These are phyloP conservation scores for Calcarisporium arbuscula DNA, from an alignment of 2,329 filamentous ascomycete genomes.

Conservation along the genomic window DNA sequence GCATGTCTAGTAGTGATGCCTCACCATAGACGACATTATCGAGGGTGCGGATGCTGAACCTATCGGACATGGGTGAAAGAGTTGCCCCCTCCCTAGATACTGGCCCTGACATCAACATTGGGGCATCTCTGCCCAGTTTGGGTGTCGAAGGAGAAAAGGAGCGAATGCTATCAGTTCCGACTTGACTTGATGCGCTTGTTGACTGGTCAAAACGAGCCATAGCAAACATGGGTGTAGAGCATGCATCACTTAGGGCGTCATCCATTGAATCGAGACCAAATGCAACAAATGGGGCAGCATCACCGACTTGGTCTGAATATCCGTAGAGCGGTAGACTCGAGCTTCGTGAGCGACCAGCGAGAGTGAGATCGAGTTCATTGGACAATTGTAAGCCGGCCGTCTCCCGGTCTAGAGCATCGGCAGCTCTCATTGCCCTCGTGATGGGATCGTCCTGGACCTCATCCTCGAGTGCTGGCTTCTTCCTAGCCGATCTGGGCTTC, in stretches of 20 bases:
- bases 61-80: slow-evolving; percentile 26
- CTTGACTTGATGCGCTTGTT: too few species aligned
- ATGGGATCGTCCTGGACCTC: slow-evolving; percentile 42
- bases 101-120: slow-evolving; percentile 9
- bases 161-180: too few species aligned
- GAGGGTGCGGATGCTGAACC: slow-evolving; percentile 24
- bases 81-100: slow-evolving; percentile 15
- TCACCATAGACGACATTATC: slow-evolving; percentile 34
- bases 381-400: slow-evolving; percentile 48
- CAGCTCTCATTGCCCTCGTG: slow-evolving; percentile 50
- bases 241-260: slow-evolving; percentile 10
- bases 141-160: slow-evolving; percentile 14
- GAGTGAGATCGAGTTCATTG: slow-evolving; percentile 41
- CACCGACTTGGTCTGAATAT: slow-evolving; percentile 35
- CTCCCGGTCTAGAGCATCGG: slow-evolving; percentile 49
- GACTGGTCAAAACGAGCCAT: slow-evolving; percentile 22
- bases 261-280: slow-evolving; percentile 32
- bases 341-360: slow-evolving; percentile 35
- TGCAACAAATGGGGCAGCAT: slow-evolving; percentile 41
- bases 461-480: slow-evolving; percentile 11
- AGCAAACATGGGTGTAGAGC: slow-evolving; percentile 19
- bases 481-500: slow-evolving; percentile 13
- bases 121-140: slow-evolving; percentile 1
- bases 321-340: slow-evolving; percentile 43
- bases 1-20: slow-evolving; percentile 31